A percentile compares a stretch with the other conserved stretches of the same genome.
These are phyloP conservation scores for Leccinum disarticulatum DNA, from an alignment of 768 basidiomycete genomes.

Conservation along the genomic window DNA sequence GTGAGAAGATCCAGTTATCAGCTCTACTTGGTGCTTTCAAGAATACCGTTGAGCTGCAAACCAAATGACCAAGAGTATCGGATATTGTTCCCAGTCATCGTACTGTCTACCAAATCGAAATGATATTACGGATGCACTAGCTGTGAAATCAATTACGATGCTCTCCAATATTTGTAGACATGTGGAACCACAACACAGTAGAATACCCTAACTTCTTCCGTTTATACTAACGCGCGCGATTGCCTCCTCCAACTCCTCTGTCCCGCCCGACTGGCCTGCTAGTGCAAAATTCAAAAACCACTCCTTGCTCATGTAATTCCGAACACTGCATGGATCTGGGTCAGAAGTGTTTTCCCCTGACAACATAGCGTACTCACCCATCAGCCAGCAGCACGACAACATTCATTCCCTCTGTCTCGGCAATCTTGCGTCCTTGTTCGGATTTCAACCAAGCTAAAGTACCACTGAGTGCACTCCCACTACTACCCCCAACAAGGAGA, in stretches of 20 bases:
- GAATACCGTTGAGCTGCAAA: constrained; percentile 78
- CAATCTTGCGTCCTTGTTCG: constrained; percentile 61
- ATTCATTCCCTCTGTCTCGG: constrained; percentile 71
- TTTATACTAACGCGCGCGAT: constrained; percentile 9
- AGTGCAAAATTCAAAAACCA: constrained; percentile 83
- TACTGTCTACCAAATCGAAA: background rate
- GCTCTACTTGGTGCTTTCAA: constrained; percentile 93
- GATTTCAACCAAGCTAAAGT: constrained; percentile 76
- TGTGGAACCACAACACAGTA: background rate
- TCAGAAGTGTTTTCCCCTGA: background rate
- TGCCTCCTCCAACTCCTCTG: constrained; percentile 1
- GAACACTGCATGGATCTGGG: constrained; percentile 50
- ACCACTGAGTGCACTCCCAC: constrained; percentile 81
- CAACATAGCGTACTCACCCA: constrained; percentile 52
- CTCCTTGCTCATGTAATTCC: constrained; percentile 93
- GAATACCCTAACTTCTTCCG: background rate
- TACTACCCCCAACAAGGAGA: constrained; percentile 90
- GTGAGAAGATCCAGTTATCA: constrained; percentile 91
- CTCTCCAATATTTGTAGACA: background rate
- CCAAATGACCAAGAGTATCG: constrained; percentile 34
- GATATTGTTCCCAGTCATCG: background rate
- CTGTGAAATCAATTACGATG: background rate
- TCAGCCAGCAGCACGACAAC: constrained; percentile 90
- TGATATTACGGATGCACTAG: background rate
- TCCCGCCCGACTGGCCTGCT: background rate